Percentiles rank a stretch among this genome's conserved stretches.
Conservation (phyloP, 306 rosid species). For the Begonia loranthoides region DNA sequence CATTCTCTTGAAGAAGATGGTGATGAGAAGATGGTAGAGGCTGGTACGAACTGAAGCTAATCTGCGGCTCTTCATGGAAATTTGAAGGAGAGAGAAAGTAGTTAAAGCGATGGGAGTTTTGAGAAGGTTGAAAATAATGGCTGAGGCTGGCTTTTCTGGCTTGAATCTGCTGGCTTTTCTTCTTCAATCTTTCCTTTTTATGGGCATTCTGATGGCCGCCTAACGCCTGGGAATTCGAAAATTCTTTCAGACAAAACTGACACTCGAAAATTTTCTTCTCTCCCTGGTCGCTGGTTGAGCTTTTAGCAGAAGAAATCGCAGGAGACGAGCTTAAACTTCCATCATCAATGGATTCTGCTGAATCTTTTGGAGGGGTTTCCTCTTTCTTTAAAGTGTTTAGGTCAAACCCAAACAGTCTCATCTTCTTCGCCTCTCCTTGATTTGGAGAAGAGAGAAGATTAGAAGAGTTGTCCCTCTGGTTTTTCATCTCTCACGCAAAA, state of each 20-base stretch:
- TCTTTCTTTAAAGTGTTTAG: slow-evolving; percentile 29
- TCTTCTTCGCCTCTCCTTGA: background rate
- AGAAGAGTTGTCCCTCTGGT: too few relatives aligned
- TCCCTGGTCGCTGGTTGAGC: slow-evolving; percentile 2
- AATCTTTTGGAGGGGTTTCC: slow-evolving; percentile 16
- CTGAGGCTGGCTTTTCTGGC: slow-evolving; percentile 54
- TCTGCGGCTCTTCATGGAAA: background rate
- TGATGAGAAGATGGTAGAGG: background rate
- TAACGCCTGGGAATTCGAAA: slow-evolving; percentile 80
- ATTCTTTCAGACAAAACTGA: slow-evolving; percentile 71
- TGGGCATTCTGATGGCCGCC: slow-evolving; percentile 98
- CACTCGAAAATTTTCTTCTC: slow-evolving; percentile 46
- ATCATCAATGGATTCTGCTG: slow-evolving; percentile 33
- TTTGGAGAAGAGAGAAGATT: too few relatives aligned
- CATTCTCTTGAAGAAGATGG: background rate
- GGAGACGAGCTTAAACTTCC: slow-evolving; percentile 70
- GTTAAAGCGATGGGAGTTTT: background rate
- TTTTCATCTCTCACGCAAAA: too few relatives aligned
- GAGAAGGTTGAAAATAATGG: slow-evolving; percentile 15
- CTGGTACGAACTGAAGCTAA: background rate
- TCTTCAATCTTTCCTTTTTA: slow-evolving; percentile 89
- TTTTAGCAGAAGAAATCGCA: slow-evolving; percentile 27
- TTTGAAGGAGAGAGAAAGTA: background rate
- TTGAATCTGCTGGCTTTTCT: slow-evolving; percentile 70
- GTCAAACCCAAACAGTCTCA: slow-evolving; percentile 72